phyloP scores from a whole-genome alignment of 2,329 filamentous ascomycete species.

The Aureobasidium sp. region DNA sequence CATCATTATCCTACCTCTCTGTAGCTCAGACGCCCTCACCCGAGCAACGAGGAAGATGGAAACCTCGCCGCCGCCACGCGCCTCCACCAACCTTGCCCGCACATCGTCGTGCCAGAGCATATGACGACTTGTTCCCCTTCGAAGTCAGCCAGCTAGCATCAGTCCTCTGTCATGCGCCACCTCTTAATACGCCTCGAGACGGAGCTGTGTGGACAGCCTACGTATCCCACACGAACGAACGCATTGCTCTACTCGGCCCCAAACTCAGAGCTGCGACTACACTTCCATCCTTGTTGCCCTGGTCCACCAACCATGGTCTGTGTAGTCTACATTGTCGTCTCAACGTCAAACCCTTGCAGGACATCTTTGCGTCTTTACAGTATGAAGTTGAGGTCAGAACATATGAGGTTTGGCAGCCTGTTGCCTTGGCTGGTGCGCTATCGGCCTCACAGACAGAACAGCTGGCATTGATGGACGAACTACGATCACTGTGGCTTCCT shows the following conservation, averaged over 20 bases:
- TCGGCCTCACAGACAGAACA: constrained; percentile 3
- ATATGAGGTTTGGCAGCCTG: constrained; percentile 12
- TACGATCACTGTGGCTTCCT: constrained; percentile 16
- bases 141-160: constrained; percentile 4
- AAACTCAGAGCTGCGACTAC: constrained; percentile 16
- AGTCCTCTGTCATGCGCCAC: background rate
- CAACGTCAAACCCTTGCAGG: constrained; percentile 16
- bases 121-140: background rate
- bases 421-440: background rate
- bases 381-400: constrained; percentile 14
- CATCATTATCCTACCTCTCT: constrained; percentile 3
- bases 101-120: background rate
- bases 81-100: background rate
- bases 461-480: constrained; percentile 5
- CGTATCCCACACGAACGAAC: background rate
- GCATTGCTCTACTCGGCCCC: constrained; percentile 15
- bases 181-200: background rate
- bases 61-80: background rate
- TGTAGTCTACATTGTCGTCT: constrained; percentile 20
- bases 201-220: background rate
- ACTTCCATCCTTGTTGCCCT: constrained; percentile 11
- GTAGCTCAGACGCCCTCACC: background rate
- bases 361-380: constrained; percentile 16
- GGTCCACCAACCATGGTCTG: background rate
- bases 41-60: background rate